A percentile compares a stretch with the other conserved stretches of the same genome.
phyloP scores from a whole-genome alignment of 2,329 filamentous ascomycete species.

The Epichloe hybrida region DNA sequence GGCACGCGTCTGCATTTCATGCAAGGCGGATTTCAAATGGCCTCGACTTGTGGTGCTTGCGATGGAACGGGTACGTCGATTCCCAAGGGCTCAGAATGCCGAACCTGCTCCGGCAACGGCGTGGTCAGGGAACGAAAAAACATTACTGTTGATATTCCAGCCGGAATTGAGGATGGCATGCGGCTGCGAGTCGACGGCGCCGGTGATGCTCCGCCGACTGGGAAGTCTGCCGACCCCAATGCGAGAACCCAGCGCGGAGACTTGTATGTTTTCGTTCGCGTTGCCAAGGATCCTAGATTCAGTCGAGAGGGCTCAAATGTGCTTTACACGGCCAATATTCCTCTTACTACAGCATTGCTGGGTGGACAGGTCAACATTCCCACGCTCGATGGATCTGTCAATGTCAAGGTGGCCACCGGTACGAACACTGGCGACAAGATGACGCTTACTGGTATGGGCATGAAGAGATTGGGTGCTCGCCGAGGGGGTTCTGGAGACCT shows the following conservation, averaged over 20 bases:
- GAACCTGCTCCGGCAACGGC: constrained; percentile 66
- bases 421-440: constrained; percentile 88
- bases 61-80: constrained; percentile 64
- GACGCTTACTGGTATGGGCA: constrained; percentile 80
- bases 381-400: constrained; percentile 80
- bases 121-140: constrained; percentile 74
- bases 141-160: constrained; percentile 81
- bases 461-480: constrained; percentile 68
- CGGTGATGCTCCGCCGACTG: constrained; percentile 74
- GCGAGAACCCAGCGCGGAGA: constrained; percentile 64
- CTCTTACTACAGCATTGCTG: constrained; percentile 81
- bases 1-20: constrained; percentile 80
- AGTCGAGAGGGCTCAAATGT: constrained; percentile 79
- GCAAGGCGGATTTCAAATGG: constrained; percentile 92
- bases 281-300: constrained; percentile 84
- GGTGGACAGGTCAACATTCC: constrained; percentile 84
- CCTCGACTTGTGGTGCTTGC: constrained; percentile 72
- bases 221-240: constrained; percentile 49
- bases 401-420: constrained; percentile 80
- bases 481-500: constrained; percentile 64
- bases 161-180: constrained; percentile 95
- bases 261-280: constrained; percentile 79
- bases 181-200: constrained; percentile 71
- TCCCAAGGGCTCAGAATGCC: constrained; percentile 70
- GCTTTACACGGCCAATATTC: constrained; percentile 80